Evolutionary conservation across 495 filamentous ascomycete genomes (phyloP), one percentile per base, ranked within the genome.

Genomic region (Sordaria brevicollis): DNA sequence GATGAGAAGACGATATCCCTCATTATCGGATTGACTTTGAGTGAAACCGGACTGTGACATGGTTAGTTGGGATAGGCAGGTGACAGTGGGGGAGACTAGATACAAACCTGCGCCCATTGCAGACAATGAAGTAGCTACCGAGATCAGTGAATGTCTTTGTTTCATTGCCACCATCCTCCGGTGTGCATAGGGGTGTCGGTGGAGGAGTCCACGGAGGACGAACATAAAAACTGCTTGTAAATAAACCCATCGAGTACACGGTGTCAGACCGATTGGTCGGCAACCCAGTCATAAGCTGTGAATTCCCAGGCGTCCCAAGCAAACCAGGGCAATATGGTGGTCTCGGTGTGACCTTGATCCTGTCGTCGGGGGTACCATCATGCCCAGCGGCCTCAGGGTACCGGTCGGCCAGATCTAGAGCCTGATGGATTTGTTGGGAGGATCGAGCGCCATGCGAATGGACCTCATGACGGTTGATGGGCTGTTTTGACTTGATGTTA

Each of bases 91-190:
- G 25, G 19, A 54, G 67, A 54, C 15, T n/a, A n/a, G n/a, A 62
- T 25, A 71, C 74, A 62, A n/a, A 74, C 72, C 72, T 76, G 69
- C 70, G 68, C 31, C 74, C 75, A 39, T 74, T 65, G 34, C 39
- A 69, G 38, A 67, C 35, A 65, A 36, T 21, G 36, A 49, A 29
- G 17, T 6, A 29, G 49, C 11, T 62, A 33, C 25, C 49, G 25
- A 62, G 13, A 15, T 21, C 17, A 31, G 54, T 37, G 41, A 69
- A 34, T 8, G 34, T 67, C 25, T 34, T 34, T 13, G 54, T n/a
- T 35, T 66, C 39, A 19, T 66, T 31, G n/a, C 33, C 13, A 11
- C 3, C 67, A 33, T 10, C 33, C n/a, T 19, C 49, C 35, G 65
- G 49, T 31, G 21, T 31, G 25, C 33, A n/a, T 57, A 15, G 36